Evolutionary conservation across 1,284 basidiomycete species (phyloP).

Genomic region (Trametes pubescens): DNA sequence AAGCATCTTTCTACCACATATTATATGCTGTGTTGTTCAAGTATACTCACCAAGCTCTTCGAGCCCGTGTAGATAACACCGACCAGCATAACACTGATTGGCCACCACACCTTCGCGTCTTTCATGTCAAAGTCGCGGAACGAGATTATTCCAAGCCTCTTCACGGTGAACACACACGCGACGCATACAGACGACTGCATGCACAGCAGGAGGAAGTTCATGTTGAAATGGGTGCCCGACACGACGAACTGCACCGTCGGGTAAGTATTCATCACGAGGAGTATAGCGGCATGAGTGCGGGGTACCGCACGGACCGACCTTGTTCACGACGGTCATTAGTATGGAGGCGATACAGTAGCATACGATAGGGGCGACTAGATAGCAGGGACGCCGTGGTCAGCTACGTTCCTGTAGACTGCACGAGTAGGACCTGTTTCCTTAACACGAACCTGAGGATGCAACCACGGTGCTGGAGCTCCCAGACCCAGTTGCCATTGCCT

Average conservation of each 20-base stretch:
- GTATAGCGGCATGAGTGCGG: background rate
- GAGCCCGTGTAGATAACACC: constrained; percentile 98
- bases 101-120: constrained; percentile 95
- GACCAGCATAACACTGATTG: constrained; percentile 92
- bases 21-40: background rate
- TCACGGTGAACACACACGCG: constrained; percentile 76
- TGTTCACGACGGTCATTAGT: constrained; percentile 98
- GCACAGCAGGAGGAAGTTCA: constrained; percentile 95
- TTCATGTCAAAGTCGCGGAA: constrained; percentile 87
- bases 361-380: constrained; percentile 78
- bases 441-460: constrained; percentile 50
- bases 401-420: constrained; percentile 3
- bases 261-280: background rate
- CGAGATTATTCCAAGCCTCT: constrained; percentile 85
- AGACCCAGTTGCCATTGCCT: constrained; percentile 64
- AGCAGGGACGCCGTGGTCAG: background rate
- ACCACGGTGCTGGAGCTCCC: constrained; percentile 42
- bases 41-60: constrained; percentile 85
- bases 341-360: constrained; percentile 96
- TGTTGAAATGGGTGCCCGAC: constrained; percentile 92
- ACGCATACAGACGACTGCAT: constrained; percentile 94
- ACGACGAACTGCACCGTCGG: constrained; percentile 81
- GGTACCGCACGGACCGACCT: constrained; percentile 60
- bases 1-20: background rate
- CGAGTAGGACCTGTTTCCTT: background rate